Conservation (phyloP, 129 eudicot genomes). For the Lactuca sativa region DNA sequence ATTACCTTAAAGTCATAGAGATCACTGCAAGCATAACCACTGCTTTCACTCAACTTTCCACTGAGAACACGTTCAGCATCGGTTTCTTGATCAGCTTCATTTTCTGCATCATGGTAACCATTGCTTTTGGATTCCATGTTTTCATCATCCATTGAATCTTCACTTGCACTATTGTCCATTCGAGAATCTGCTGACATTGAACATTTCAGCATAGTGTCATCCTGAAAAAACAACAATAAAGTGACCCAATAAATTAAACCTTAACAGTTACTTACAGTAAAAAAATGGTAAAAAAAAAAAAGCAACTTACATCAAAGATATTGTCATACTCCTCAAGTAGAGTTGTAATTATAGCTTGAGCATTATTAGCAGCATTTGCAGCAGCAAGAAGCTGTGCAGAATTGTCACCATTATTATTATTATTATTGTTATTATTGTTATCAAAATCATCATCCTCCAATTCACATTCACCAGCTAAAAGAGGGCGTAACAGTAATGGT, state of each 20-base stretch:
- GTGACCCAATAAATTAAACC: not conserved
- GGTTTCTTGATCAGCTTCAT: conserved; percentile 65
- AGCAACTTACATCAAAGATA: conserved; percentile 71
- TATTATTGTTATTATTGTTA: conserved; percentile 40
- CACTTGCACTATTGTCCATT: conserved; percentile 73
- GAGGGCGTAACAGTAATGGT: conserved; percentile 89
- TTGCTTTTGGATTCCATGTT: conserved; percentile 48
- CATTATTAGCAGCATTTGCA: conserved; percentile 95
- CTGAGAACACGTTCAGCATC: conserved; percentile 74
- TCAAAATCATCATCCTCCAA: conserved; percentile 89
- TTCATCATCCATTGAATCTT: conserved; percentile 73
- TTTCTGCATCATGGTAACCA: conserved; percentile 86
- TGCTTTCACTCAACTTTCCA: conserved; percentile 85
- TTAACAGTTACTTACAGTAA: not conserved
- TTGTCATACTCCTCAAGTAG: conserved; percentile 84
- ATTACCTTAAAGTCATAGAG: conserved; percentile 85
- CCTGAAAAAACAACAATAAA: conserved; percentile 43
- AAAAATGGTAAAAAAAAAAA: not conserved
- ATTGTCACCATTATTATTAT: conserved; percentile 68
- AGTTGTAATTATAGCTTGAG: conserved; percentile 78
- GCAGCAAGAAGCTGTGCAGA: conserved; percentile 96
- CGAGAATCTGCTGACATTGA: conserved; percentile 82
- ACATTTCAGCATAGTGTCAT: conserved; percentile 67
- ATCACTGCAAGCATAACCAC: conserved; percentile 84
- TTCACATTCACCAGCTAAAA: conserved; percentile 91